A percentile compares a stretch with the other conserved stretches of the same genome.
phyloP scores from a whole-genome alignment of 306 rosid species.

The Carpinus fangiana region DNA sequence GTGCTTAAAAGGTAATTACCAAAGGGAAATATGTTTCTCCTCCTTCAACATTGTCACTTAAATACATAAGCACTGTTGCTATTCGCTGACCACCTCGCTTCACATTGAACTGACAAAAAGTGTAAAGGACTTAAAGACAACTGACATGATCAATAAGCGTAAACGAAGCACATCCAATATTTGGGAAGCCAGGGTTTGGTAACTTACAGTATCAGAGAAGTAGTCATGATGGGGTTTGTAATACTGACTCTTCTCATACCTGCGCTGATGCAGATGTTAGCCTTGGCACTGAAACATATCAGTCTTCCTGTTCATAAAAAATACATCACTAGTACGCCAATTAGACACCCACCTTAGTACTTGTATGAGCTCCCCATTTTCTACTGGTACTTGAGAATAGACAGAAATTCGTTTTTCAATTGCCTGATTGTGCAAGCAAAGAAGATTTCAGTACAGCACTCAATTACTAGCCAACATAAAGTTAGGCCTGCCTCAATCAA shows the following conservation, averaged over 20 bases:
- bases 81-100: slow-evolving; percentile 98
- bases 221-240: slow-evolving; percentile 97
- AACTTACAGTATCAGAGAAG: slow-evolving; percentile 92
- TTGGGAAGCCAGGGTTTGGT: background rate
- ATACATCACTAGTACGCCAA: slow-evolving; percentile 19
- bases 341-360: slow-evolving; percentile 72
- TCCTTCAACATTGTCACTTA: slow-evolving; percentile 89
- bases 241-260: slow-evolving; percentile 88
- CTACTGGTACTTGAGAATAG: slow-evolving; percentile 87
- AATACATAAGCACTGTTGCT: slow-evolving; percentile 92
- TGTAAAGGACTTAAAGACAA: slow-evolving; percentile 21
- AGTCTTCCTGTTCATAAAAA: slow-evolving; percentile 23
- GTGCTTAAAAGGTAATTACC: slow-evolving; percentile 48
- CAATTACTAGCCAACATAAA: slow-evolving; percentile 5
- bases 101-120: slow-evolving; percentile 72
- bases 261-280: slow-evolving; percentile 93
- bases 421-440: slow-evolving; percentile 58
- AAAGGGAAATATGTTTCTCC: slow-evolving; percentile 96
- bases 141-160: slow-evolving; percentile 14
- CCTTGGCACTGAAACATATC: slow-evolving; percentile 33
- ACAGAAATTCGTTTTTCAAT: slow-evolving; percentile 93
- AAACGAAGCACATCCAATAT: slow-evolving; percentile 2
- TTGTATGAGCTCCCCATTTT: slow-evolving; percentile 95
- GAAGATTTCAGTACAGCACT: slow-evolving; percentile 29
- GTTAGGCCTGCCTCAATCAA: background rate